Base-by-base conservation (phyloP, 495 filamentous ascomycete species). In the Copromyces sp. region DNA sequence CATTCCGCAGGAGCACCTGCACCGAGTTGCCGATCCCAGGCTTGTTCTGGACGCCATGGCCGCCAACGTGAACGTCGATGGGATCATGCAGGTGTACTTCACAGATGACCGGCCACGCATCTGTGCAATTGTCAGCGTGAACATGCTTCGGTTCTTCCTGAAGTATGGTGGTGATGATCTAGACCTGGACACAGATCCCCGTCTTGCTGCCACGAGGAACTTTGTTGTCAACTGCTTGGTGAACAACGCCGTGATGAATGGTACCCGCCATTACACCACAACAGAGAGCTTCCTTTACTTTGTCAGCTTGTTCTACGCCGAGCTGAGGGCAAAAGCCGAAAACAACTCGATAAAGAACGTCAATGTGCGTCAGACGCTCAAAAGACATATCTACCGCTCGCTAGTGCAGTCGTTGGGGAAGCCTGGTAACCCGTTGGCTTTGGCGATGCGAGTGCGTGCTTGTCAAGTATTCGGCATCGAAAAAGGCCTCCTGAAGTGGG, bases 31-130 rank as follows among this genome's bases (percentile, higher is more conserved):
- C 4, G 73, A 78, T 59, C 69, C 74, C 16, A 59, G 14, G 47
- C 47, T 59, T 0, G 47, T 59, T 24, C 20, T 59, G 24, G 47
- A 59, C 32, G 38, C 38, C 11, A 76, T 77, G 71, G 70, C 53
- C 24, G 35, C 39, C 12, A 79, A 79, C 61, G 9, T 59, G 1
- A 71, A 73, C 37, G 47, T 35, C 6, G 73, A 76, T 39, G 77
- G 77, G 9, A 71, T 77, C 24, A 73, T 76, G 59, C 74, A 77
- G 39, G 45, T 70, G 7, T 79, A 79, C 47, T 79, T 77, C 20
- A 32, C 29, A 12, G 16, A 29, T 3, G 72, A 73, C 20, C 41
- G 73, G 12, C 76, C 74, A 0, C 41, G 74, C 35, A 72, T 70
- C 39, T 69, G 40, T 14, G 74, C 74, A 1, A 74, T 73, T 38